Evolutionary conservation across 768 basidiomycete species (phyloP).

Genomic region (Asterophora lycoperdoides): DNA sequence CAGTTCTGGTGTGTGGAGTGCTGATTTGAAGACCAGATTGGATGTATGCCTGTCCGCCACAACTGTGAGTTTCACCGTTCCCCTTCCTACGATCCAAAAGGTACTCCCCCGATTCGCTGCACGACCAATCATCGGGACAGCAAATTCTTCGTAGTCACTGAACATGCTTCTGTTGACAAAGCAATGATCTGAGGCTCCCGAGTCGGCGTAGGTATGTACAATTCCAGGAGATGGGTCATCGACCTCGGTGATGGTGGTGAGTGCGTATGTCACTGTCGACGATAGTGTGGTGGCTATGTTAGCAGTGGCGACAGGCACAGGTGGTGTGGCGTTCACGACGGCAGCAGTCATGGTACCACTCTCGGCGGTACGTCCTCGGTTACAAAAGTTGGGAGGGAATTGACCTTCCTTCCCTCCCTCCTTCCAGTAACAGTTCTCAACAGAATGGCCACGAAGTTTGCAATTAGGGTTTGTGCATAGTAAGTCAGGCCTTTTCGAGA

Average conservation of each 20-base stretch:
- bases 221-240: neutral
- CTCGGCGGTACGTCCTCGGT: neutral
- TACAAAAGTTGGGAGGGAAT: neutral
- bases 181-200: neutral
- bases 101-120: neutral
- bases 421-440: slow-evolving; percentile 9
- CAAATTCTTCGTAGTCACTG: too few species aligned
- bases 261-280: neutral
- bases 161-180: neutral
- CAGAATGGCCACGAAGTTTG: neutral
- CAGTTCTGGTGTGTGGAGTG: slow-evolving; percentile 1
- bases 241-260: neutral
- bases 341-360: neutral
- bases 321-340: neutral
- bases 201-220: neutral
- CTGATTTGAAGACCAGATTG: neutral
- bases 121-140: neutral
- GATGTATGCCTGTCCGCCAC: neutral
- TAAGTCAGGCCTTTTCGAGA: neutral
- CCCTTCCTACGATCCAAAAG: neutral
- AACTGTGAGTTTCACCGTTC: neutral
- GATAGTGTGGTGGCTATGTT: neutral
- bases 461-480: slow-evolving; percentile 4
- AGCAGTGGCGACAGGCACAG: neutral
- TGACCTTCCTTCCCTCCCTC: neutral